Percentiles rank a stretch among this genome's conserved stretches.
phyloP scores from a whole-genome alignment of 176 grass and related monocot species.

The Rhipidocladum racemiflorum region DNA sequence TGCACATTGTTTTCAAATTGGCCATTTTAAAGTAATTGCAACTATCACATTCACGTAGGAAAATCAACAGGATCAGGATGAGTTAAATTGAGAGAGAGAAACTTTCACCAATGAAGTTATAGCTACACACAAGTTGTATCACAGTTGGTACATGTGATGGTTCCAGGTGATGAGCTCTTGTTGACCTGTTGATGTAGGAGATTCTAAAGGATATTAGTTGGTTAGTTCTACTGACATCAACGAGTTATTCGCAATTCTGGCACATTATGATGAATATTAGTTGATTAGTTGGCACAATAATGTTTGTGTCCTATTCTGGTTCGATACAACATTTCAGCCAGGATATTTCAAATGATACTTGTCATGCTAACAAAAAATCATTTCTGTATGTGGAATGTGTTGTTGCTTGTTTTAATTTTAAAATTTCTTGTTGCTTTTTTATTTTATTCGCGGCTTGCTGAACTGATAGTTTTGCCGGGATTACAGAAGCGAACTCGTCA shows the following conservation, averaged over 20 bases:
- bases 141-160: neutral
- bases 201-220: neutral
- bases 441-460: neutral
- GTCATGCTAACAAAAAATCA: neutral
- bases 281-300: neutral
- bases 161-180: neutral
- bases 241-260: neutral
- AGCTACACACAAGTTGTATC: neutral
- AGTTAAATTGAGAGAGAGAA: neutral
- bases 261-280: neutral
- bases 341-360: neutral
- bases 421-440: neutral
- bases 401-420: neutral
- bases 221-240: neutral
- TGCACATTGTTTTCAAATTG: constrained; percentile 18
- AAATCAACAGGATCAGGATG: neutral
- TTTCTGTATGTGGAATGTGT: neutral
- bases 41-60: neutral
- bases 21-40: neutral
- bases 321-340: neutral
- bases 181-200: neutral
- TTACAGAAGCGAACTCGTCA: constrained; percentile 28
- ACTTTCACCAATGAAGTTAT: neutral
- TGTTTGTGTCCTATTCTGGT: neutral
- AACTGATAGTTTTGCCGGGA: neutral